A percentile compares a stretch with the other conserved stretches of the same genome.
phyloP scores from a whole-genome alignment of 345 rosid genomes.

The rapeseed (Brassica napus) region Da-Ae NC_063442.1:35325501-35326000 shows the following conservation, averaged over 20 bases:
- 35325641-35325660: not conserved
- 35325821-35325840: not conserved
- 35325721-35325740: not conserved
- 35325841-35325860: slow-evolving; percentile 24
- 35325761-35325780: slow-evolving; percentile 27
- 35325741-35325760: slow-evolving; percentile 34
- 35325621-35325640: not conserved
- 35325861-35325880: slow-evolving; percentile 1
- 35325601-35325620: not conserved
- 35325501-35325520: not conserved
- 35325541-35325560: not conserved
- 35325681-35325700: not conserved
- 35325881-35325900: not conserved
- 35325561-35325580: not conserved
- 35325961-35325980: slow-evolving; percentile 85
- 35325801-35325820: not conserved
- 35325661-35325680: not conserved
- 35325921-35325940: not conserved
- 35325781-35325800: slow-evolving; percentile 16
- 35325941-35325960: slow-evolving; percentile 83
- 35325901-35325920: not conserved
- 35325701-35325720: not conserved
- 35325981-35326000: slow-evolving; percentile 81
- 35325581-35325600: not conserved
- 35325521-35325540: not conserved